Conservation (phyloP, 371 early-diverging fungal genomes). For the Synchytrium microbalum region DNA sequence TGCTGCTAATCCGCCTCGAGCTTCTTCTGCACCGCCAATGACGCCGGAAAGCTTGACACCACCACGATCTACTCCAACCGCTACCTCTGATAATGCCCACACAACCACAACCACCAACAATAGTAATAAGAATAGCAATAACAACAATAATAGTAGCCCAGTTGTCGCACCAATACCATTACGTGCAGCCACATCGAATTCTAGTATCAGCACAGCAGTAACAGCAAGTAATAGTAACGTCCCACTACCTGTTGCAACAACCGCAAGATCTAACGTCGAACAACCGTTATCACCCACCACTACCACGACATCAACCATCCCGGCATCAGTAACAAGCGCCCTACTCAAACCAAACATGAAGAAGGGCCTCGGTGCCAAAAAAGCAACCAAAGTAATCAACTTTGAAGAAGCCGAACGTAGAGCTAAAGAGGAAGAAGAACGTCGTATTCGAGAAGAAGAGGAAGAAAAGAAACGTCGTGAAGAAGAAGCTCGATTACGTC, state of each 20-base stretch:
- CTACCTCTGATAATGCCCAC: too few relatives aligned
- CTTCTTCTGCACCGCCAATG: not conserved
- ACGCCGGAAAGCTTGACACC: not conserved
- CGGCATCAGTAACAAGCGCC: constrained; percentile 8
- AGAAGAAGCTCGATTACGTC: constrained; percentile 6
- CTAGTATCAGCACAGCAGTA: constrained; percentile 10
- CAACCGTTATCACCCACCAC: not conserved
- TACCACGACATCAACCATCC: constrained; percentile 1
- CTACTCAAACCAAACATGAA: constrained; percentile 27
- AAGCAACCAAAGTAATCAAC: constrained; percentile 62
- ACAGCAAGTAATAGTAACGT: too few relatives aligned
- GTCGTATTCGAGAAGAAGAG: constrained; percentile 23
- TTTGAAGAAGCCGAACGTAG: constrained; percentile 89
- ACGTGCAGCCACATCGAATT: not conserved
- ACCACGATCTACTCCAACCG: not conserved
- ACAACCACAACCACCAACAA: not conserved
- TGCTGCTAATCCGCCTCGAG: constrained; percentile 7
- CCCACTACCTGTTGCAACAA: not conserved
- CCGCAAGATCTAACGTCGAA: not conserved
- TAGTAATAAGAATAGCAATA: not conserved
- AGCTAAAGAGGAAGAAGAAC: constrained; percentile 73
- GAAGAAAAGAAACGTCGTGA: constrained; percentile 12
- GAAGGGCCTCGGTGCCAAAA: constrained; percentile 74
- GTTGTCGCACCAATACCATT: not conserved
- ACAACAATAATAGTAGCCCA: not conserved